A percentile compares a stretch with the other conserved stretches of the same genome.
Conservation (phyloP, 2,329 filamentous ascomycete species). For the Fusarium phyllophilum region DNA sequence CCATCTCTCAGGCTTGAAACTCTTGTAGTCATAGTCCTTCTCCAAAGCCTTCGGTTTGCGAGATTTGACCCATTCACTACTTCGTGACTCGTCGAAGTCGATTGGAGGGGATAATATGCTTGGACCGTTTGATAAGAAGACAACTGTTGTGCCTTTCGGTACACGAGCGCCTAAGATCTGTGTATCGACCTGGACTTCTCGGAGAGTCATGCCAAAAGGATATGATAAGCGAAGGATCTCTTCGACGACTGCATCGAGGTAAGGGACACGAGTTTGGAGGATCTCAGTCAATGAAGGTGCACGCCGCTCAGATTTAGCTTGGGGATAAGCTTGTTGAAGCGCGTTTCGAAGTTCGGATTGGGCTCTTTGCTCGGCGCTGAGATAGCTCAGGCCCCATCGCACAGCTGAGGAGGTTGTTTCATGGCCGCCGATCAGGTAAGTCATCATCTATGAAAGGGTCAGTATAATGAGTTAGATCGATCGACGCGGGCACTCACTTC, state of each 20-base stretch:
- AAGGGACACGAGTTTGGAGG: slow-evolving; percentile 14
- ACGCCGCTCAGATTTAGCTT: slow-evolving; percentile 6
- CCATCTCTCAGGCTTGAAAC: slow-evolving; percentile 30
- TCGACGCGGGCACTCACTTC: neutral
- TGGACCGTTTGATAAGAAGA: slow-evolving; percentile 20
- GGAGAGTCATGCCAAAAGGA: slow-evolving; percentile 2
- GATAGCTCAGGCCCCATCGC: slow-evolving; percentile 22
- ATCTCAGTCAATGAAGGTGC: slow-evolving; percentile 10
- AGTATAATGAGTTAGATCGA: too few species aligned
- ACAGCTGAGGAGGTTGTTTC: slow-evolving; percentile 27
- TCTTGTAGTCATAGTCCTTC: neutral
- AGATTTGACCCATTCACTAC: slow-evolving; percentile 10
- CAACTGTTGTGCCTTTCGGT: slow-evolving; percentile 27
- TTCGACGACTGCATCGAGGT: slow-evolving; percentile 27
- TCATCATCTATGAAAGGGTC: slow-evolving; percentile 1
- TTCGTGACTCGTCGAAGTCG: neutral
- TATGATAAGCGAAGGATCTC: slow-evolving; percentile 18
- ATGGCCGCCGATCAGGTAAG: slow-evolving; percentile 23
- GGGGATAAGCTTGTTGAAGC: slow-evolving; percentile 1
- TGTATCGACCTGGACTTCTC: slow-evolving; percentile 23
- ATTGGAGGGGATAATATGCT: slow-evolving; percentile 13
- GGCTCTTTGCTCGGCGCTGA: slow-evolving; percentile 15
- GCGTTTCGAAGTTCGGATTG: slow-evolving; percentile 2
- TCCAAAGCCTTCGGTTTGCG: neutral
- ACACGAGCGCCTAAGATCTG: slow-evolving; percentile 15